Conservation (phyloP, 1,284 basidiomycete genomes). For the Vanrija humicola region DNA sequence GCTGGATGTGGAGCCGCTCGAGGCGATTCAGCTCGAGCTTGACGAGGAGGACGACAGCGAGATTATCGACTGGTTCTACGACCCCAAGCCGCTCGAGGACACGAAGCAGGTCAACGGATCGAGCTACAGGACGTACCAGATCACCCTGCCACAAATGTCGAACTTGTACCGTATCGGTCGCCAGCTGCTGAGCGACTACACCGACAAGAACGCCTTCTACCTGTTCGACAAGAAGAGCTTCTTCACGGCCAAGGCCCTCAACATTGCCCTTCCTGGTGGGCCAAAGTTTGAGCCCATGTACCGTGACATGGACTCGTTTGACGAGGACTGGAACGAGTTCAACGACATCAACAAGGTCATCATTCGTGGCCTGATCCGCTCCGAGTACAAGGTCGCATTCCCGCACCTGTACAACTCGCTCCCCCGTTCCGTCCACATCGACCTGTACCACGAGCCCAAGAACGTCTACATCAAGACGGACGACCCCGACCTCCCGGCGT, state of each 20-base stretch:
- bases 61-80: slow-evolving; percentile 99
- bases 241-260: slow-evolving; percentile 96
- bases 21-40: slow-evolving; percentile 95
- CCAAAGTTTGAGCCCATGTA: slow-evolving; percentile 91
- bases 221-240: slow-evolving; percentile 97
- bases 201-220: slow-evolving; percentile 83
- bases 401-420: slow-evolving; percentile 98
- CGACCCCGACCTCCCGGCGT: slow-evolving; percentile 97
- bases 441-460: slow-evolving; percentile 89
- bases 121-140: slow-evolving; percentile 89
- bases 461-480: slow-evolving; percentile 99
- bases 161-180: slow-evolving; percentile 94
- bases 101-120: slow-evolving; percentile 84
- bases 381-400: slow-evolving; percentile 99
- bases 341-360: slow-evolving; percentile 99
- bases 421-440: slow-evolving; percentile 89
- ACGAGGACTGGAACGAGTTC: slow-evolving; percentile 99
- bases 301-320: slow-evolving; percentile 93
- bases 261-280: slow-evolving; percentile 97
- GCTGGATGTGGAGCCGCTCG: slow-evolving; percentile 93
- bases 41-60: slow-evolving; percentile 90
- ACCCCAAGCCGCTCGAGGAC: slow-evolving; percentile 89
- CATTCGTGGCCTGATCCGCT: slow-evolving; percentile 96
- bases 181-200: slow-evolving; percentile 86
- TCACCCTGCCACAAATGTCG: slow-evolving; percentile 90